Percentiles rank a stretch among this genome's conserved stretches.
Conservation (phyloP, 2,329 filamentous ascomycete genomes). For the Alternaria sp. region DNA sequence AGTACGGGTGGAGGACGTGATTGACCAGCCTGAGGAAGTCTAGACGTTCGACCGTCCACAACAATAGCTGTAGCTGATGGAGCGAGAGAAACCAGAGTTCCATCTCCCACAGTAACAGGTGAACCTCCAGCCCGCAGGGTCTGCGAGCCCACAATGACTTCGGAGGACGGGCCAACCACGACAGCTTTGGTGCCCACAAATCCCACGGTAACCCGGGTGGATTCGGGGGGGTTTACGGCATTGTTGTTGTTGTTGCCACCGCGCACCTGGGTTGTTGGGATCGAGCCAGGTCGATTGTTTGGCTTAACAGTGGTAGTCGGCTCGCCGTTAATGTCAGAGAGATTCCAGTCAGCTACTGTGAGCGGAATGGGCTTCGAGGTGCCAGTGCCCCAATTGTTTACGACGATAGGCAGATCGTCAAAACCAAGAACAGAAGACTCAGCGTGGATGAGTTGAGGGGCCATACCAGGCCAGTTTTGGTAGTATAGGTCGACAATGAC, state of each 20-base stretch:
- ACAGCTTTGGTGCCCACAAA: constrained; percentile 40
- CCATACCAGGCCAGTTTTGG: constrained; percentile 19
- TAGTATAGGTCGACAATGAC: constrained; percentile 54
- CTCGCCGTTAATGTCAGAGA: constrained; percentile 9
- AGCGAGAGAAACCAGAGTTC: constrained; percentile 39
- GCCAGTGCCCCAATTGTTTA: constrained; percentile 16
- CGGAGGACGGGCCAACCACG: constrained; percentile 42
- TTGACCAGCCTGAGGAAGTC: constrained; percentile 25
- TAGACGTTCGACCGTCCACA: constrained; percentile 38
- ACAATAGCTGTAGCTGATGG: constrained; percentile 41
- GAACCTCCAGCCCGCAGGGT: constrained; percentile 48
- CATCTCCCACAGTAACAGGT: constrained; percentile 47
- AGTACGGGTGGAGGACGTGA: constrained; percentile 45
- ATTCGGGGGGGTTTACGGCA: constrained; percentile 13
- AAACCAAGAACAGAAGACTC: constrained; percentile 42
- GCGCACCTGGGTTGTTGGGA: constrained; percentile 12
- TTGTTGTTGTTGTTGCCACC: constrained; percentile 5
- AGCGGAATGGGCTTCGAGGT: constrained; percentile 17
- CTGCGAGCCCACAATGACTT: constrained; percentile 45
- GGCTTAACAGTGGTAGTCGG: constrained; percentile 13
- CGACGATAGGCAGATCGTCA: constrained; percentile 22
- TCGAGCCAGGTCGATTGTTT: constrained; percentile 5
- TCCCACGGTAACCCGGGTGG: constrained; percentile 32
- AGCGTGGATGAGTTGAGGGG: constrained; percentile 40
- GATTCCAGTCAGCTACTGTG: constrained; percentile 25